Evolutionary conservation across 2,329 filamentous ascomycete species (phyloP), one percentile per base, ranked within the genome.

Genomic region (Blastomyces parvus): DNA sequence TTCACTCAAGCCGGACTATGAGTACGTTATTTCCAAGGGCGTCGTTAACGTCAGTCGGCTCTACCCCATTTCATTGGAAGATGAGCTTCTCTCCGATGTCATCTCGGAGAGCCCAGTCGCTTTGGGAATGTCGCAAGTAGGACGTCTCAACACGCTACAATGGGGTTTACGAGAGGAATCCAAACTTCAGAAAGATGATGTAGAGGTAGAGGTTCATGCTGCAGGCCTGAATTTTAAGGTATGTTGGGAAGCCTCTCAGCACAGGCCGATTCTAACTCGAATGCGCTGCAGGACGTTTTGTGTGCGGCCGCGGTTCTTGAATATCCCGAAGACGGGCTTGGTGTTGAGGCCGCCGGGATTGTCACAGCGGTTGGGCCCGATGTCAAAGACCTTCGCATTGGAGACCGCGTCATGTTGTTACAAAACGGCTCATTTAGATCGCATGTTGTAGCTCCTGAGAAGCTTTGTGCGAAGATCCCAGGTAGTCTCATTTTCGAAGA

Each of bases 281-380:
- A 44, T 44, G 40, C 40, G 40, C 33, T 42, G 36, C 25, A 69
- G 63, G 68, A 69, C 33, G 65, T 70, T 13, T 63, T 63, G 1
- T 60, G 64, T 42, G 64, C 67, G 2, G 67, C 69, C 68, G 67
- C 66, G 1, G 64, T 68, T 13, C 62, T 71, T 0, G 69, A 27
- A 46, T 65, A 60, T 40, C 65, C 66, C 53, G 62, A 66, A 53
- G 75, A 77, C 50, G 71, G 78, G 63, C 72, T 79, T 36, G 78
- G 77, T n/a, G 77, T 73, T 58, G 77, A 80, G 60, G 77, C 74
- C 4, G 71, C 78, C 1, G 79, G 79, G 3, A 66, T 76, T 7
- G 71, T 80, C 14, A 67, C 69, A 0, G 66, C 70, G 17, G 71
- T 74, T 27, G 73, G 72, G 0, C 65, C 70, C 1, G 68, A 72